Conservation (phyloP, 805 yeast genomes). For the Grigorovia transvaalensis region DNA sequence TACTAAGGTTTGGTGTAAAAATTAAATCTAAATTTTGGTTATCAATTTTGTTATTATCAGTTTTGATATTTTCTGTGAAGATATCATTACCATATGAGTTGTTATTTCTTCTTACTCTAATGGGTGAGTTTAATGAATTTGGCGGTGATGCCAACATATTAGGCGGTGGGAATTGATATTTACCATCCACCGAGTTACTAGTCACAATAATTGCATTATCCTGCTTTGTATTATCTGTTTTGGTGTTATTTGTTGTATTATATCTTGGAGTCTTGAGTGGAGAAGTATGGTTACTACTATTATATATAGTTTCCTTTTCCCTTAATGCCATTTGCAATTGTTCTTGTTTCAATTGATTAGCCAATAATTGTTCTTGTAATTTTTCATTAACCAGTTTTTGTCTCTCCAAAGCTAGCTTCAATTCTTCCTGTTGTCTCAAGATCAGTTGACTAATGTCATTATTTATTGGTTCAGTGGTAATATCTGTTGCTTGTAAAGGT, state of each 20-base stretch:
- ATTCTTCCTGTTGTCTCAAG: conserved; percentile 24
- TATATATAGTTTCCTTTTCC: conserved; percentile 10
- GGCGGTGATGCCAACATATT: conserved; percentile 12
- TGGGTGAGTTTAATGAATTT: conserved; percentile 4
- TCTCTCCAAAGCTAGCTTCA: conserved; percentile 22
- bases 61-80: background rate
- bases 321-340: conserved; percentile 19
- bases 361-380: conserved; percentile 21
- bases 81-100: background rate
- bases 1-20: background rate
- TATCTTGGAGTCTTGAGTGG: conserved; percentile 8
- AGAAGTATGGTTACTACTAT: background rate
- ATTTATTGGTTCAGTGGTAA: background rate
- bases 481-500: background rate
- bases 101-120: background rate
- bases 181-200: conserved; percentile 23
- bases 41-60: background rate
- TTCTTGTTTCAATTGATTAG: conserved; percentile 22
- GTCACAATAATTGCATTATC: conserved; percentile 20
- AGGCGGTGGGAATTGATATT: conserved; percentile 29
- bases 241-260: background rate
- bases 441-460: conserved; percentile 6
- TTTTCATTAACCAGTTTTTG: conserved; percentile 24
- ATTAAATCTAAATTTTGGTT: background rate
- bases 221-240: background rate